Evolutionary conservation across 1,284 basidiomycete species (phyloP).

Genomic region (Fomitopsis pinicola): DNA sequence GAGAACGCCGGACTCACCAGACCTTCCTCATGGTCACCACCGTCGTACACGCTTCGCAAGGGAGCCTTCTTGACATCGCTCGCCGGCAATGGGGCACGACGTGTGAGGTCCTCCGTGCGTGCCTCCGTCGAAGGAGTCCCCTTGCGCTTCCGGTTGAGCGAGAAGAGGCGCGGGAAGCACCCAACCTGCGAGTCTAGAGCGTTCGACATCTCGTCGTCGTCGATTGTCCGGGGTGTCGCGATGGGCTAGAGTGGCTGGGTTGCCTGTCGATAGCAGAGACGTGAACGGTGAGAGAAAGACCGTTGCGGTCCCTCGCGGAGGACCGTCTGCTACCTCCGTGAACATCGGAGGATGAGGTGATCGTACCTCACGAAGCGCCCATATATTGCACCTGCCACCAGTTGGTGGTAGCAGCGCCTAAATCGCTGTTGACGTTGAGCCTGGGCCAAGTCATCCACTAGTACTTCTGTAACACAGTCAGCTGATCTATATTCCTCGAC

Average conservation of each 20-base stretch:
- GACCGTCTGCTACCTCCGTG: no score
- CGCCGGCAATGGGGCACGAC: neutral
- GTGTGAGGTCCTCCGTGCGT: neutral
- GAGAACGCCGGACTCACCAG: neutral
- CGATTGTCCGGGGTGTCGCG: neutral
- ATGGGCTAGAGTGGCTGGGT: neutral
- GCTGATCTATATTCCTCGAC: no score
- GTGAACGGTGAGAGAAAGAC: no score
- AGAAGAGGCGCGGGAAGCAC: neutral
- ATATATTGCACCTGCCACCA: no score
- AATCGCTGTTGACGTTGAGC: no score
- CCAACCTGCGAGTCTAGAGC: neutral
- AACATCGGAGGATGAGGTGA: no score
- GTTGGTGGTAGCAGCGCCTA: no score
- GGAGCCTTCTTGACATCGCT: neutral
- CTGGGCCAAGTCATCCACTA: no score
- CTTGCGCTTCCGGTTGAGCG: neutral
- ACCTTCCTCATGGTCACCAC: neutral
- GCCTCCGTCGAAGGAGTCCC: neutral
- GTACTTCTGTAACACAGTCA: no score
- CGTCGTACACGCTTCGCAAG: neutral
- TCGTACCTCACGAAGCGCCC: no score
- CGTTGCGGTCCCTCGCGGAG: no score
- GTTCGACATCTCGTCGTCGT: neutral
- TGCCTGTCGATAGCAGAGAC: no score